Base-by-base conservation (phyloP, 805 yeast species). In the Yarrowia divulgata region DNA sequence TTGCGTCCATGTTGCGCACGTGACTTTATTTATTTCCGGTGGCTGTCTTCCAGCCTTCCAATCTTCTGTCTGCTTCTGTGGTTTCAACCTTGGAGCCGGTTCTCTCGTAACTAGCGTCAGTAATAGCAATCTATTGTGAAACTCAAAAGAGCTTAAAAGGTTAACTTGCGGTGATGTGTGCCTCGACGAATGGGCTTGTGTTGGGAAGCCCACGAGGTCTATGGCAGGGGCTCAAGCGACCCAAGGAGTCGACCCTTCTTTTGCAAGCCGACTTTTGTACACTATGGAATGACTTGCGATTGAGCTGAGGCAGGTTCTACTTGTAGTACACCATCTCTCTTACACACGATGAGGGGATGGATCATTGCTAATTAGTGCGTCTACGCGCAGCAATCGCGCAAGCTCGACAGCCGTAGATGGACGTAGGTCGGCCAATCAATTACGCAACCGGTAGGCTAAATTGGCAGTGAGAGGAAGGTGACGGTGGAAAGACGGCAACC, bases 171-270 rank as follows among this genome's bases (percentile, higher is more conserved):
- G 19, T 5, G 14, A 23, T 23, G 29, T 23, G 7, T 18, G 14
- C 12, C 35, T 49, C 39, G 62, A 55, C 62, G 62, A 55, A 55
- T 55, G 62, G 62, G 62, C 60, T 37, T 7, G 7, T 2, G 14
- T 14, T 14, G 35, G 37, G 18, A 2, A 14, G 8, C 46, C 62
- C 62, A 55, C 62, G 62, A 9, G 62, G 62, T 37, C n/a, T n/a
- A 13, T 18, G 35, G 43, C 42, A 10, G 6, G 42, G 13, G 42
- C 16, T 14, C 42, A 3, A 39, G 16, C 16, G 8, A 18, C 14
- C 12, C 42, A 13, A 39, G 29, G 29, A 23, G 29, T 23, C 29
- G 29, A 23, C 29, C 29, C 29, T 23, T 23, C 29, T 23, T 23
- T 23, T 4, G 42, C 45, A 39, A 10, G 40, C 16, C 40, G 16